phyloP scores from a whole-genome alignment of 805 yeast species.

The Cyberlindnera xishuangbannaensis region DNA sequence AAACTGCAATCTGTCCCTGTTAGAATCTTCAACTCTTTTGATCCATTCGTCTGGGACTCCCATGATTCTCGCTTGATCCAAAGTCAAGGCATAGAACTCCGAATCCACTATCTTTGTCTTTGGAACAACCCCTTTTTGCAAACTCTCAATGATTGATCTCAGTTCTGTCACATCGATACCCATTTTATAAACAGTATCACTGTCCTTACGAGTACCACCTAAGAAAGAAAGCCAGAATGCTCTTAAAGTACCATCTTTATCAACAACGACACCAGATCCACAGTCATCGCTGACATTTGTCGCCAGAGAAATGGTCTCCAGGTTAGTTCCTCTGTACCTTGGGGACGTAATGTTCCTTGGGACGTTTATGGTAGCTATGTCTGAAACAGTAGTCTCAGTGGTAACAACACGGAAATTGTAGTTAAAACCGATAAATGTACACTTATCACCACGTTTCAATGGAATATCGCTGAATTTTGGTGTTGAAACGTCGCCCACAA shows the following conservation, averaged over 20 bases:
- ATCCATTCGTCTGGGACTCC: slow-evolving; percentile 91
- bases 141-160: slow-evolving; percentile 45
- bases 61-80: slow-evolving; percentile 71
- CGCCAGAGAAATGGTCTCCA: slow-evolving; percentile 73
- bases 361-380: slow-evolving; percentile 65
- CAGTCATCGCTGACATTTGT: slow-evolving; percentile 68
- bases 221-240: slow-evolving; percentile 83
- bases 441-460: slow-evolving; percentile 68
- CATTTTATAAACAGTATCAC: slow-evolving; percentile 59
- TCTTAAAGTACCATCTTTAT: slow-evolving; percentile 70
- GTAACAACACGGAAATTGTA: slow-evolving; percentile 62
- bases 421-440: slow-evolving; percentile 78
- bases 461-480: slow-evolving; percentile 55
- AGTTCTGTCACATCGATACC: slow-evolving; percentile 75
- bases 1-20: slow-evolving; percentile 65
- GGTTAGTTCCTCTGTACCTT: slow-evolving; percentile 77
- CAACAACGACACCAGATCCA: slow-evolving; percentile 72
- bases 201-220: slow-evolving; percentile 61
- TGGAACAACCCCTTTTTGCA: slow-evolving; percentile 51
- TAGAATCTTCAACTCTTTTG: slow-evolving; percentile 52
- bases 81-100: slow-evolving; percentile 63
- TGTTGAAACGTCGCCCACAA: slow-evolving; percentile 63
- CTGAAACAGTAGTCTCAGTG: slow-evolving; percentile 71
- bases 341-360: slow-evolving; percentile 68
- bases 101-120: slow-evolving; percentile 68